These are phyloP conservation scores for Plasmodium sp. DNA, from an alignment of 169 alveolate species.

Conservation along the genomic window DNA sequence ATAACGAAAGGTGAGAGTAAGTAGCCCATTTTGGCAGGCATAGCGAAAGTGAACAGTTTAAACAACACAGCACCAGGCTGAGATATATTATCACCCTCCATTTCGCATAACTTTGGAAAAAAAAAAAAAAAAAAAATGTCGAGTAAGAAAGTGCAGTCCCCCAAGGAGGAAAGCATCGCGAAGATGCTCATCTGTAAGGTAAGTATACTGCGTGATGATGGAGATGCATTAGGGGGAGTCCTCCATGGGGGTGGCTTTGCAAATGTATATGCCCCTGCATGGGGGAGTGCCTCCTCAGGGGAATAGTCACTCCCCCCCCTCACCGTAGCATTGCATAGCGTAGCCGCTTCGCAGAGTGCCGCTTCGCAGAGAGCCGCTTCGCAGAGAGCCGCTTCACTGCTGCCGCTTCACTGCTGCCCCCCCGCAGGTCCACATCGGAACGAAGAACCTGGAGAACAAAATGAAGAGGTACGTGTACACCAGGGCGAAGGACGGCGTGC, in stretches of 20 bases:
- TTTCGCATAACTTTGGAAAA: background rate
- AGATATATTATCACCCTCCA: background rate
- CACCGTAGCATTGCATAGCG: background rate
- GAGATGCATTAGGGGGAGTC: background rate
- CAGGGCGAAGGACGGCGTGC: slow-evolving; percentile 97
- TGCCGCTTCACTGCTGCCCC: background rate
- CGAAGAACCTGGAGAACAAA: slow-evolving; percentile 95
- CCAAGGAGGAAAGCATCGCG: slow-evolving; percentile 75
- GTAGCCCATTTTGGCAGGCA: background rate
- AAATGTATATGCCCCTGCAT: background rate
- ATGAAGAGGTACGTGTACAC: slow-evolving; percentile 98
- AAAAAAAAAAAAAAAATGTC: slow-evolving; percentile 22
- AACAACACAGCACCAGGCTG: background rate
- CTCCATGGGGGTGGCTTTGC: background rate
- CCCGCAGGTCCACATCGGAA: slow-evolving; percentile 96
- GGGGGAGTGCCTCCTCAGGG: background rate
- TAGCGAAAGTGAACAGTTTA: background rate
- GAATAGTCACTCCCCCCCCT: background rate
- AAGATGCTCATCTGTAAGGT: slow-evolving; percentile 75
- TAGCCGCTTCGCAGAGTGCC: background rate
- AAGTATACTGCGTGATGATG: background rate
- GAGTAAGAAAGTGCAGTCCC: slow-evolving; percentile 50
- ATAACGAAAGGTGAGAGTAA: background rate
- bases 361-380: background rate
- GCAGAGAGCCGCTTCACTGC: background rate